Evolutionary conservation across 177 flowering plant species (phyloP).

Genomic region (Tripterygium wilfordii): DNA sequence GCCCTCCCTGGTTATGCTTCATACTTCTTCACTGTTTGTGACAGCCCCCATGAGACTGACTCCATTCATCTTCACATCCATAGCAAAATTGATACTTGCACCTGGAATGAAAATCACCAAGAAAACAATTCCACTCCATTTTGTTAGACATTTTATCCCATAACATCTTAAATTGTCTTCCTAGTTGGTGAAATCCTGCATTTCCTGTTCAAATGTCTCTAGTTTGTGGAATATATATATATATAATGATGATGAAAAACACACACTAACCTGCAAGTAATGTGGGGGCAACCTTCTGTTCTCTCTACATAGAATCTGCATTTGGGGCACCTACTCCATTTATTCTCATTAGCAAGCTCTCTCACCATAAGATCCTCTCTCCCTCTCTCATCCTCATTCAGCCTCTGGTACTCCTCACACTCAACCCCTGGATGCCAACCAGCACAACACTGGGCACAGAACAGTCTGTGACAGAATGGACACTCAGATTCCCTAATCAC

Average conservation of each 20-base stretch:
- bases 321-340: slow-evolving; percentile 22
- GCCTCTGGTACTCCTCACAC: slow-evolving; percentile 18
- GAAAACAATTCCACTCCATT: no score
- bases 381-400: slow-evolving; percentile 13
- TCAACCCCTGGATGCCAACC: slow-evolving; percentile 18
- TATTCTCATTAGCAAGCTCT: slow-evolving; percentile 18
- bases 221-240: no score
- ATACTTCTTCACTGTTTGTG: no score
- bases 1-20: no score
- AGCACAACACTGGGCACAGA: slow-evolving; percentile 17
- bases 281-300: slow-evolving; percentile 17
- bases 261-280: slow-evolving; percentile 22
- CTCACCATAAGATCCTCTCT: slow-evolving; percentile 14
- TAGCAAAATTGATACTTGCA: slow-evolving; percentile 20
- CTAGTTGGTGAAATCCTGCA: no score
- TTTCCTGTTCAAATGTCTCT: no score
- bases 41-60: slow-evolving; percentile 9
- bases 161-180: background rate
- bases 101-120: slow-evolving; percentile 13
- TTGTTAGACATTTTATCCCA: no score
- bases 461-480: slow-evolving; percentile 21
- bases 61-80: slow-evolving; percentile 17
- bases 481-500: slow-evolving; percentile 16
- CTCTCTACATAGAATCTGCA: slow-evolving; percentile 19
- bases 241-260: no score